These are phyloP conservation scores for Lachancea kluyveri DNA, from an alignment of 805 yeast genomes.

Conservation along the genomic window DNA sequence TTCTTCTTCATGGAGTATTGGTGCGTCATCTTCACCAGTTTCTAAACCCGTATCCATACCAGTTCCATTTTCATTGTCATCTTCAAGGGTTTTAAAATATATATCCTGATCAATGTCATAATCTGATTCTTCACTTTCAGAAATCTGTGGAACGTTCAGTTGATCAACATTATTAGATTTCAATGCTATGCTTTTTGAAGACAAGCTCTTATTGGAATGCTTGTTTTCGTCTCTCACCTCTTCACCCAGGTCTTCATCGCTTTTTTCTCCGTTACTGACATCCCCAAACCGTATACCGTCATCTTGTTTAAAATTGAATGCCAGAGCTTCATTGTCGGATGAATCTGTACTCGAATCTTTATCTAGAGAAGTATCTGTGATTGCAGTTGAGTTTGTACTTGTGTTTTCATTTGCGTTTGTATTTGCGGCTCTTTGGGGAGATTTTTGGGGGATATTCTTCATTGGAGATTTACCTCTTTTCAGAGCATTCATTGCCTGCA, in stretches of 20 bases:
- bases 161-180: constrained; percentile 14
- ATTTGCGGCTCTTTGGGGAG: constrained; percentile 7
- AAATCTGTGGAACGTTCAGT: constrained; percentile 26
- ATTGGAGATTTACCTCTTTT: constrained; percentile 32
- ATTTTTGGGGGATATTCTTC: constrained; percentile 17
- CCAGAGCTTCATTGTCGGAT: constrained; percentile 50
- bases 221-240: constrained; percentile 16
- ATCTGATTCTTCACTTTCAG: constrained; percentile 31
- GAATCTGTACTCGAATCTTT: constrained; percentile 23
- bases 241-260: constrained; percentile 27
- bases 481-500: constrained; percentile 39
- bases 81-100: constrained; percentile 26
- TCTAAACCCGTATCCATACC: constrained; percentile 28
- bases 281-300: constrained; percentile 34
- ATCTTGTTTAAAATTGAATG: constrained; percentile 25
- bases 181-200: constrained; percentile 2
- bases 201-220: constrained; percentile 1
- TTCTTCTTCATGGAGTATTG: constrained; percentile 29
- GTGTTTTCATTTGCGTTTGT: constrained; percentile 12
- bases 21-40: constrained; percentile 29
- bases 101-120: constrained; percentile 30
- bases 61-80: constrained; percentile 29
- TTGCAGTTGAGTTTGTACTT: constrained; percentile 14
- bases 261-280: constrained; percentile 32
- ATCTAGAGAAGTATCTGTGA: constrained; percentile 18